Evolutionary conservation across 495 filamentous ascomycete species (phyloP).

Genomic region (Trichoderma gamsii): DNA sequence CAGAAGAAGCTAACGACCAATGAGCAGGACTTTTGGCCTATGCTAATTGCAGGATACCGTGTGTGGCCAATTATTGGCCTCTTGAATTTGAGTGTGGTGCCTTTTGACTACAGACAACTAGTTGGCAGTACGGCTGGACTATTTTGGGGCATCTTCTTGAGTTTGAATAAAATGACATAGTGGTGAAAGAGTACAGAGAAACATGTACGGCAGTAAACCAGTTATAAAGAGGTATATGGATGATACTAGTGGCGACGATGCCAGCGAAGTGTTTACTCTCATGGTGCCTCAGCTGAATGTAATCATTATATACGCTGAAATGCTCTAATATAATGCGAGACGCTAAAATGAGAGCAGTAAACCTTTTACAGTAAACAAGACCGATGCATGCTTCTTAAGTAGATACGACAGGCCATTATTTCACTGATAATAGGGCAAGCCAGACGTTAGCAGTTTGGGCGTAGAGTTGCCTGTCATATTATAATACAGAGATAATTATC

Average conservation of each 20-base stretch:
- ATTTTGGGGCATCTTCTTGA: conserved; percentile 7
- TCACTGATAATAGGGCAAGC: not conserved
- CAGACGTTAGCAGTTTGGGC: not conserved
- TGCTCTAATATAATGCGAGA: not conserved
- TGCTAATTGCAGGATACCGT: conserved; percentile 9
- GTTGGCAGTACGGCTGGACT: conserved; percentile 1
- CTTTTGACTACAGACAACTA: conserved; percentile 1
- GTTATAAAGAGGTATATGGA: not conserved
- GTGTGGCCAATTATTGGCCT: not conserved
- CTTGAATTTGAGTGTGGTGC: conserved; percentile 1
- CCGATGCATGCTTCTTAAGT: not conserved
- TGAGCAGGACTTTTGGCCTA: not conserved
- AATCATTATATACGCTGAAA: not conserved
- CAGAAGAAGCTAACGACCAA: not conserved
- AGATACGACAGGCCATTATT: not conserved
- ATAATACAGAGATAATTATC: no score
- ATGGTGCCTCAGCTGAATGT: not conserved
- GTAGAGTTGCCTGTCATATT: no score
- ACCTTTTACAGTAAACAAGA: not conserved
- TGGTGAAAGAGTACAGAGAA: not conserved
- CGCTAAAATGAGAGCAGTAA: not conserved
- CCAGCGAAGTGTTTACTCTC: not conserved
- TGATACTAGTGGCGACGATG: not conserved
- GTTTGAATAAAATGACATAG: not conserved
- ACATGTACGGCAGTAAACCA: not conserved